Evolutionary conservation across 495 filamentous ascomycete genomes (phyloP), one percentile per base, ranked within the genome.

Genomic region (Aspergillus coremiiformis): DNA sequence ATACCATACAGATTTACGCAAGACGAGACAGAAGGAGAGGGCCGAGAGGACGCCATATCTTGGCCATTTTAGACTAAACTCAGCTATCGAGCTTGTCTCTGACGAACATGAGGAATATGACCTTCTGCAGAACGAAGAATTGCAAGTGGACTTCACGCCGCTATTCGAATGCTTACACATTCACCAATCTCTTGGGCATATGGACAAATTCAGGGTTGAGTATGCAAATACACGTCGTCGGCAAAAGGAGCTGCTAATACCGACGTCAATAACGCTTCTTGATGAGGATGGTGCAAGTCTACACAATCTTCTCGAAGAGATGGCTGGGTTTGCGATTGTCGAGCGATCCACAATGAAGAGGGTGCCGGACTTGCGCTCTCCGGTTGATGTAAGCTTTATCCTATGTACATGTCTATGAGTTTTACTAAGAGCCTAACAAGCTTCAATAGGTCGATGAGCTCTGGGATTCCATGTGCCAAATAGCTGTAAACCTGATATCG

Each of bases 401-500:
- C 15, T 26, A 24, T 21, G 8, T 37, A 19, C 14, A 15, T 23
- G 8, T 1, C 17, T 37, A 10, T 0, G 15, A 11, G 17, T 29
- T 24, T 11, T 30, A 24, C 33, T 12, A 19, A 39, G 12, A 41
- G 21, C 39, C 53, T 56, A 32, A 48, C 42, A 41, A 23, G 20
- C 37, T 15, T 11, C 10, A 37, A 22, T 53, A 92, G 87, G 86
- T 96, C 44, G 92, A 97, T 61, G 91, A 96, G 64, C 77, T 99
- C 5, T 99, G 93, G 93, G 91, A 96, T 62, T 96, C 91, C 0
- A 92, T 96, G 89, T 97, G 91, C 60, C 87, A 94, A 60, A 82
- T 81, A 20, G 85, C 89, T 5, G 87, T 96, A 49, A 77, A 72
- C 20, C 72, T 96, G 30, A 92, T 94, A 55, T 81, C 83, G 0